Evolutionary conservation across 1,284 basidiomycete genomes (phyloP).

Genomic region (Puccinia horiana): DNA sequence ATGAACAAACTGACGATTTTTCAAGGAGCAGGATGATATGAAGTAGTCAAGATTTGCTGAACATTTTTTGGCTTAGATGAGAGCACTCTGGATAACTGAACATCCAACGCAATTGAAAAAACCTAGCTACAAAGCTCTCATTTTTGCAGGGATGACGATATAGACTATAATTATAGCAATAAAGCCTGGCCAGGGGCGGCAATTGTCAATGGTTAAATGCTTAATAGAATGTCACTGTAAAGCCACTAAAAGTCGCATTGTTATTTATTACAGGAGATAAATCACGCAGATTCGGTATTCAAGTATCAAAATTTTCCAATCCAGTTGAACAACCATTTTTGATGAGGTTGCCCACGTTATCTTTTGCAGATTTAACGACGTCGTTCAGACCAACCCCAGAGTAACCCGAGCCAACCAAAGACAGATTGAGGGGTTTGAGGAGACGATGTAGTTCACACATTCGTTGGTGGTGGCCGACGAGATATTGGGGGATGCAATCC

Average conservation of each 20-base stretch:
- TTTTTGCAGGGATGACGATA: background rate
- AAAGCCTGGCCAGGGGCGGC: background rate
- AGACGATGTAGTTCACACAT: constrained; percentile 65
- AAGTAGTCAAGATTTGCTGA: too few species aligned
- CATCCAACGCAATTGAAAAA: too few species aligned
- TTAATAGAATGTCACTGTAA: too few species aligned
- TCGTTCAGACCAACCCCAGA: constrained; percentile 87
- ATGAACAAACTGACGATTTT: too few species aligned
- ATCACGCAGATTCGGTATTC: background rate
- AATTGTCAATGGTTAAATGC: background rate
- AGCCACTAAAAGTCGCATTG: background rate
- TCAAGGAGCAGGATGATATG: too few species aligned
- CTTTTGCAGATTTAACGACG: constrained; percentile 65
- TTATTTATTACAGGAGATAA: background rate
- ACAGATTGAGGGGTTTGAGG: constrained; percentile 64
- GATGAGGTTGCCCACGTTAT: constrained; percentile 65
- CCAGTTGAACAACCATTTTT: constrained; percentile 33
- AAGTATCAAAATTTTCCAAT: constrained; percentile 37
- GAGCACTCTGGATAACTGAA: too few species aligned
- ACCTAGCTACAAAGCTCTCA: too few species aligned
- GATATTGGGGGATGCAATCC: constrained; percentile 79
- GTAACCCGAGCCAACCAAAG: constrained; percentile 81
- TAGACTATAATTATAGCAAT: background rate
- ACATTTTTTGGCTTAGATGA: too few species aligned
- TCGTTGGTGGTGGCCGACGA: constrained; percentile 72